Base-by-base conservation (phyloP, 352 stramenopile genomes). In the Globisporangium recalcitrans region DNA sequence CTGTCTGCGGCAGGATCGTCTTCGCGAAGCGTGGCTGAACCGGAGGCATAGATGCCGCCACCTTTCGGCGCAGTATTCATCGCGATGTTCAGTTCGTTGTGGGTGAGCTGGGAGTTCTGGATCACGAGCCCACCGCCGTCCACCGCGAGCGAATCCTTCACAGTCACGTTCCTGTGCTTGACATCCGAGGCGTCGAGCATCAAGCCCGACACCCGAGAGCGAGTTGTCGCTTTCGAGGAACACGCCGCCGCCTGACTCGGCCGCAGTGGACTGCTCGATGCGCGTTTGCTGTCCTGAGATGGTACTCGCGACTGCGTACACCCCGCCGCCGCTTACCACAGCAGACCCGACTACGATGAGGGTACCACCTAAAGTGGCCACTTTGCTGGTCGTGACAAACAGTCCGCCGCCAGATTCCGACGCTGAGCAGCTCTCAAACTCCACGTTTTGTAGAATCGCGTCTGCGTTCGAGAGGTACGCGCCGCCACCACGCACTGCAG, bases 81-180 rank as follows among this genome's bases (percentile, higher is more conserved):
- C 0, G 65, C 26, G 4, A 82, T 47, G 3, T 60, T 70, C 13
- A 78, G 16, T 4, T 58, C 44, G 7, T 68, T 32, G 42, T 82
- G 74, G 11, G 44, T 40, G 16, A 82, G 22, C 3, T 11, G 34
- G 24, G 72, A 74, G 16, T 65, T 49, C 1, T 49, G 32, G 21
- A 74, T 48, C 19, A 38, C 38, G 3, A 81, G 58, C 11, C 73
- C 73, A 4, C 77, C 81, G 7, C 81, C 81, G 52, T 42, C 26
- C 5, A 24, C 51, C 19, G 57, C 36, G 36, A 58, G 0, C 3
- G 56, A 84, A 0, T 49, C n/a, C 2, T 52, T 47, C 7, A 86
- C 47, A 1, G 24, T 74, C 11, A 77, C 26, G 36, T 72, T 69
- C 7, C 54, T 31, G 46, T 86, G 71, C 1, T 42, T 14, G 6